Evolutionary conservation across 2,329 filamentous ascomycete species (phyloP).

Genomic region (Pseudofabraea citricarpa): DNA sequence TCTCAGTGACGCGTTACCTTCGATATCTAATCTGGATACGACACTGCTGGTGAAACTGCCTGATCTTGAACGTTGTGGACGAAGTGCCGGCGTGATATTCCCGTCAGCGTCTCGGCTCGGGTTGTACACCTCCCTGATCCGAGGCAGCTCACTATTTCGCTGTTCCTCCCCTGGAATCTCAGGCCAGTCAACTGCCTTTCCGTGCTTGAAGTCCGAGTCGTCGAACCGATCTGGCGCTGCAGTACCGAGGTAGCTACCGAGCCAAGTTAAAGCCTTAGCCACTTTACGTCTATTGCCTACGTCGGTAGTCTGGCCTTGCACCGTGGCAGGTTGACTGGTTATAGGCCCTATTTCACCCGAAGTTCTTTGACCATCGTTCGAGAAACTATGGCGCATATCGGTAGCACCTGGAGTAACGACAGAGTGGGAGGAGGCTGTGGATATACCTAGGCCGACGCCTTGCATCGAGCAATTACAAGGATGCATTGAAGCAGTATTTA

Average conservation of each 20-base stretch:
- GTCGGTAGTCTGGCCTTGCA: conserved; percentile 5
- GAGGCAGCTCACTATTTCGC: conserved; percentile 36
- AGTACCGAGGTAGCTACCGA: conserved; percentile 42
- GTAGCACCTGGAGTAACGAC: neutral
- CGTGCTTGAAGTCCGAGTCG: conserved; percentile 41
- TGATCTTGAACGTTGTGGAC: conserved; percentile 30
- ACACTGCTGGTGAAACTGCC: conserved; percentile 33
- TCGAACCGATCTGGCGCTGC: conserved; percentile 44
- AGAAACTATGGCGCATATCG: conserved; percentile 5
- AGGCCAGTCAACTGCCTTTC: conserved; percentile 46
- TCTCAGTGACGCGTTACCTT: conserved; percentile 12
- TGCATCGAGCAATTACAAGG: conserved; percentile 3
- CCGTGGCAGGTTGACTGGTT: neutral
- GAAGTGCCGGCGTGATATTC: conserved; percentile 22
- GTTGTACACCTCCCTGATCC: conserved; percentile 37
- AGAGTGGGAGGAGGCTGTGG: conserved; percentile 4
- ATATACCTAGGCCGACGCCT: neutral
- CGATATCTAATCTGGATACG: too few species aligned
- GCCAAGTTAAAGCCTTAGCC: conserved; percentile 35
- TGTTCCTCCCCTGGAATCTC: conserved; percentile 48
- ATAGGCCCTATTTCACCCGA: conserved; percentile 5
- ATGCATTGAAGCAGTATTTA: conserved; percentile 1
- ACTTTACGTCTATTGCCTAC: conserved; percentile 35
- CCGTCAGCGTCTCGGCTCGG: conserved; percentile 28
- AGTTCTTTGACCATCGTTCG: conserved; percentile 4